Base-by-base conservation (phyloP, 805 yeast species). In the Candida pseudofarinosa region DNA sequence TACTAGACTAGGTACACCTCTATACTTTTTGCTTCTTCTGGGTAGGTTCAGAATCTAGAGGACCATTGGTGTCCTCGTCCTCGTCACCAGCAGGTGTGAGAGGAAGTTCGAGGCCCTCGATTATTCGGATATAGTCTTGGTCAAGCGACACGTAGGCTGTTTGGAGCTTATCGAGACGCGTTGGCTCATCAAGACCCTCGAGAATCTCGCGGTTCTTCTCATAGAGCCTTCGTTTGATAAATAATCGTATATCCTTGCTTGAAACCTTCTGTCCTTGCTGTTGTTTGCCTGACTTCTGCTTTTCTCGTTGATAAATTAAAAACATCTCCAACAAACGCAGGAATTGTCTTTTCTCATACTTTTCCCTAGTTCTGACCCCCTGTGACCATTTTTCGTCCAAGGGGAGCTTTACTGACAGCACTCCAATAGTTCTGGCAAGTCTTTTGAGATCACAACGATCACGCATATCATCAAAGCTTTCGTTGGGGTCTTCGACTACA, bases 401-500 rank as follows among this genome's bases (percentile, higher is more conserved):
- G 55, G 47, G 43, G 48, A 55, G 40, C 44, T 47, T 35, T 42
- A 49, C 28, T 19, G 51, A 23, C n/a, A 48, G 33, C 20, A 72
- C 55, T 23, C 52, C 47, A 30, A 14, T 17, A 2, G 45, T 32
- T n/a, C 49, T 51, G 13, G 32, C 19, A 19, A 66, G 46, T 37
- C 65, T 45, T n/a, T 42, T 38, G 50, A 88, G 68, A 56, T 93
- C 98, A 48, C 81, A 76, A 26, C 91, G 69, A 58, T 93, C 97
- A 45, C 99, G 74, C 51, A 93, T 68, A 56, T 87, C 95, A 57
- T 93, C 99, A 64, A 93, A 91, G 30, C 80, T 79, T 58, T 89
- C 97, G 56, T 85, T 86, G 2, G 98, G 98, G 59, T 93, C 99
- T 59, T 93, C 98, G 3, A 93, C 88, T 0, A 91, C 88, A 33